Conservation (phyloP, 2,329 filamentous ascomycete genomes). For the Scortechinia acanthostroma region DNA sequence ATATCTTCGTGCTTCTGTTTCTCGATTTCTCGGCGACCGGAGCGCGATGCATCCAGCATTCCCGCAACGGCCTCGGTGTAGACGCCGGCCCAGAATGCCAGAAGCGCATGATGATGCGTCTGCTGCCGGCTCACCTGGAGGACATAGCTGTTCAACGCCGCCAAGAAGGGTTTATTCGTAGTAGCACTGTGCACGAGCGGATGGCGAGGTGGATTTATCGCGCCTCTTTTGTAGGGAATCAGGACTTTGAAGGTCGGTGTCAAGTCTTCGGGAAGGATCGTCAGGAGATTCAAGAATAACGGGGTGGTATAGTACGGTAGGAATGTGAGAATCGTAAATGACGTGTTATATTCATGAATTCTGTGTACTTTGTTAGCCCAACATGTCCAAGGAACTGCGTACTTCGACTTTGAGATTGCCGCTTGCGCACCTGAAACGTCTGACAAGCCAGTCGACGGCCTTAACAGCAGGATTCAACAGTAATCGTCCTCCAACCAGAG, state of each 20-base stretch:
- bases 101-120: slow-evolving; percentile 69
- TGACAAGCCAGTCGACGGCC: slow-evolving; percentile 87
- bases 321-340: slow-evolving; percentile 73
- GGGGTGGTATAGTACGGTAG: slow-evolving; percentile 85
- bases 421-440: slow-evolving; percentile 70
- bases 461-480: slow-evolving; percentile 83
- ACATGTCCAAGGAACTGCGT: no score
- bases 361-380: background rate
- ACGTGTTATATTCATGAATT: slow-evolving; percentile 82
- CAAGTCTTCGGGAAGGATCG: slow-evolving; percentile 73
- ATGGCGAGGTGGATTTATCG: slow-evolving; percentile 71
- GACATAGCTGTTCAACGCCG: slow-evolving; percentile 71
- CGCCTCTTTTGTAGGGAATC: slow-evolving; percentile 74
- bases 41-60: slow-evolving; percentile 71
- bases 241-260: slow-evolving; percentile 76
- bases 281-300: slow-evolving; percentile 77
- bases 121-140: slow-evolving; percentile 65
- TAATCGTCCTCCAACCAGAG: slow-evolving; percentile 68
- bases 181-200: slow-evolving; percentile 78
- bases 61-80: slow-evolving; percentile 78
- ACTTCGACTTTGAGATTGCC: no score
- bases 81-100: slow-evolving; percentile 87
- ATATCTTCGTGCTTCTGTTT: slow-evolving; percentile 76
- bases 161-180: slow-evolving; percentile 70
- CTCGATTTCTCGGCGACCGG: slow-evolving; percentile 71